Conservation (phyloP, 1,284 basidiomycete species). For the Entoloma clypeatum region DNA sequence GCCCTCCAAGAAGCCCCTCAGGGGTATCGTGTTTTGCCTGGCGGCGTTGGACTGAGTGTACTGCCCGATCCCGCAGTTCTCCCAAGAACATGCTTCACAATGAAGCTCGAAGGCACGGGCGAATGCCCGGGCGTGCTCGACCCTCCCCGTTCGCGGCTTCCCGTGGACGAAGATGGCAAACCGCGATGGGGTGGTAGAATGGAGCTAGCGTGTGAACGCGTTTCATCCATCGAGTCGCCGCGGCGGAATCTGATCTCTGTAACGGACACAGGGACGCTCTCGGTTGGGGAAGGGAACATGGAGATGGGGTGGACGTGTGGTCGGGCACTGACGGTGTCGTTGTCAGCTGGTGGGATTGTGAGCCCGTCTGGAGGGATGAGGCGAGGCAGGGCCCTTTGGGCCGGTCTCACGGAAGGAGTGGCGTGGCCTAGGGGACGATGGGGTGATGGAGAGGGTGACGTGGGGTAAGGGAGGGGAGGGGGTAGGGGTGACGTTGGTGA, state of each 20-base stretch:
- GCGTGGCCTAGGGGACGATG: constrained; percentile 24
- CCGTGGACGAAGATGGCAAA: too few relatives aligned
- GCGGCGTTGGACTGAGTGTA: too few relatives aligned
- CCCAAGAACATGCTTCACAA: too few relatives aligned
- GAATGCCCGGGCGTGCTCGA: too few relatives aligned
- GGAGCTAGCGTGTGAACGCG: constrained; percentile 33
- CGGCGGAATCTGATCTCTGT: constrained; percentile 63
- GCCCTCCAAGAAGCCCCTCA: too few relatives aligned
- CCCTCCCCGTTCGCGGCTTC: too few relatives aligned
- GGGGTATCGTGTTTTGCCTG: too few relatives aligned
- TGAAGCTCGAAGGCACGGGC: too few relatives aligned
- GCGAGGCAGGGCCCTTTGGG: too few relatives aligned
- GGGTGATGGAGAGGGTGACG: constrained; percentile 40
- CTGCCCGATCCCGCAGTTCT: too few relatives aligned
- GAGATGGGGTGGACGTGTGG: constrained; percentile 18
- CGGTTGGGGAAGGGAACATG: constrained; percentile 50
- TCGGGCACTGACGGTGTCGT: background rate
- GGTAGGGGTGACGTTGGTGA: constrained; percentile 26
- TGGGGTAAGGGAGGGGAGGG: constrained; percentile 37
- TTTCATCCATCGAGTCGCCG: constrained; percentile 46
- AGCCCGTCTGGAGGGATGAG: too few relatives aligned
- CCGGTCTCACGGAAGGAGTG: constrained; percentile 8
- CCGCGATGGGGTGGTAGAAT: constrained; percentile 47
- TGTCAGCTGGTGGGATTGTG: too few relatives aligned
- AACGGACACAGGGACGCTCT: constrained; percentile 65